These are phyloP conservation scores for Talaromyces islandicus DNA, from an alignment of 2,329 filamentous ascomycete species.

Conservation along the genomic window DNA sequence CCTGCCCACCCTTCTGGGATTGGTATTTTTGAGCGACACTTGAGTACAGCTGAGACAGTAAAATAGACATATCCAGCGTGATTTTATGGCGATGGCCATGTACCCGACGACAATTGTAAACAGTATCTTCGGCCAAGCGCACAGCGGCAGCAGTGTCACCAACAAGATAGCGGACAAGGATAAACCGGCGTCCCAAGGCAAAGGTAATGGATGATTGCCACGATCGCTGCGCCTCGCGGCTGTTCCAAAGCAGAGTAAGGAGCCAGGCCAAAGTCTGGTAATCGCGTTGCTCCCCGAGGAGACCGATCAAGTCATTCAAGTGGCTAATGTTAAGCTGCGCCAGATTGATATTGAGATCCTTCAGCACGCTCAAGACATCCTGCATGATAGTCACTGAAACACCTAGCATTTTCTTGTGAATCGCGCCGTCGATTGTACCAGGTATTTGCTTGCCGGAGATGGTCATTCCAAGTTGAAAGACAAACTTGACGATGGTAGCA, in stretches of 20 bases:
- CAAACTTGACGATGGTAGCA: slow-evolving; percentile 27
- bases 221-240: slow-evolving; percentile 36
- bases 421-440: slow-evolving; percentile 25
- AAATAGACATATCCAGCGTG: slow-evolving; percentile 44
- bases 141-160: slow-evolving; percentile 41
- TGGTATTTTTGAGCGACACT: slow-evolving; percentile 30
- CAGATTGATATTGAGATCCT: slow-evolving; percentile 37
- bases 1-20: slow-evolving; percentile 23
- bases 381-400: slow-evolving; percentile 37
- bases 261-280: slow-evolving; percentile 38
- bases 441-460: slow-evolving; percentile 32
- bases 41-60: slow-evolving; percentile 48
- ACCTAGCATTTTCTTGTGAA: slow-evolving; percentile 35
- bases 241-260: slow-evolving; percentile 40
- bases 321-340: slow-evolving; percentile 35
- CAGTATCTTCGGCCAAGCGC: slow-evolving; percentile 47
- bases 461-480: slow-evolving; percentile 27
- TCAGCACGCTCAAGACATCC: slow-evolving; percentile 36
- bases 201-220: slow-evolving; percentile 42
- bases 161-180: slow-evolving; percentile 45
- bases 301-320: slow-evolving; percentile 36
- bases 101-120: slow-evolving; percentile 50
- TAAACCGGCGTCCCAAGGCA: slow-evolving; percentile 45
- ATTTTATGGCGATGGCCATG: slow-evolving; percentile 42
- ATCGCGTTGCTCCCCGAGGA: slow-evolving; percentile 42